Percentiles rank a stretch among this genome's conserved stretches.
phyloP scores from a whole-genome alignment of 495 filamentous ascomycete species.

The Trichoderma asperelloides region DNA sequence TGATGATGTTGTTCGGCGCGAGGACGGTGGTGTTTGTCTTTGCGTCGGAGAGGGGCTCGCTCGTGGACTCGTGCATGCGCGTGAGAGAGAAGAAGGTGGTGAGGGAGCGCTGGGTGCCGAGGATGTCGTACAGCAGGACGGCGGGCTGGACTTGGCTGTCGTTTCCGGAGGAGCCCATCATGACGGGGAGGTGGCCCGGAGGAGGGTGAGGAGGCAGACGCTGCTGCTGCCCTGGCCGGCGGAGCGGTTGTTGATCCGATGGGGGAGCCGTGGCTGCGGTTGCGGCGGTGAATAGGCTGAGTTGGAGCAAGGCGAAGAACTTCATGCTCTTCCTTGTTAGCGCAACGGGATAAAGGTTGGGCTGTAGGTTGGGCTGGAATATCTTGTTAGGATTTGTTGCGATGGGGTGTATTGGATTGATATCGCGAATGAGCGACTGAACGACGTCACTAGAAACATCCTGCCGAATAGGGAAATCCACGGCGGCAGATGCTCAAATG shows the following conservation, averaged over 20 bases:
- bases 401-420: background rate
- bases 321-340: background rate
- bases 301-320: background rate
- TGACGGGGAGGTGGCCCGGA: constrained; percentile 8
- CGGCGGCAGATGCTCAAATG: background rate
- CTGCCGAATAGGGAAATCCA: background rate
- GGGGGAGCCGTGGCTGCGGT: background rate
- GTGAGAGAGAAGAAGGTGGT: constrained; percentile 85
- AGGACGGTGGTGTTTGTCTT: constrained; percentile 77
- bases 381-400: background rate
- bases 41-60: constrained; percentile 59
- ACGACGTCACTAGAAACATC: background rate
- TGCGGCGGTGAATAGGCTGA: background rate
- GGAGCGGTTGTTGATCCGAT: background rate
- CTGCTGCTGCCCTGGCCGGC: constrained; percentile 15
- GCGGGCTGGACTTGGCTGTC: constrained; percentile 16
- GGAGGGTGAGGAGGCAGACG: background rate
- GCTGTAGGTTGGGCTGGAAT: background rate
- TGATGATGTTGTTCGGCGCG: constrained; percentile 73
- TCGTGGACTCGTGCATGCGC: constrained; percentile 65
- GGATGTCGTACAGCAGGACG: constrained; percentile 72
- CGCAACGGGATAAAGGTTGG: background rate
- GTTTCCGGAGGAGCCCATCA: constrained; percentile 16
- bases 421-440: background rate
- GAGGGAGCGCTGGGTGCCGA: constrained; percentile 71